These are phyloP conservation scores for cucumber (Cucumis sativus) DNA, from an alignment of 306 rosid species.

Conservation along the genomic window DNA sequence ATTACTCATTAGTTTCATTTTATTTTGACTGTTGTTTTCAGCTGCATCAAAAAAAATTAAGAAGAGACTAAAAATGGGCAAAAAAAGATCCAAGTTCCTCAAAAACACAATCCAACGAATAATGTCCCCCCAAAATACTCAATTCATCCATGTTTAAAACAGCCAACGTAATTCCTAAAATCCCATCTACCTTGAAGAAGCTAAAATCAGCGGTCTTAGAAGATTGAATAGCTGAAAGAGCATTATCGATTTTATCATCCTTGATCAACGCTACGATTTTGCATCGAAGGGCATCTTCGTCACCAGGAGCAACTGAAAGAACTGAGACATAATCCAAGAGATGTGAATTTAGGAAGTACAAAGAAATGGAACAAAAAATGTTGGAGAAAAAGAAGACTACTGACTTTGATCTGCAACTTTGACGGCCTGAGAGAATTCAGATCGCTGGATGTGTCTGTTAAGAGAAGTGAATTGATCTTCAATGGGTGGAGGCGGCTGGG, in stretches of 20 bases:
- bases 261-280: slow-evolving; percentile 70
- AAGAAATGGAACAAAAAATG: background rate
- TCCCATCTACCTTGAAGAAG: slow-evolving; percentile 41
- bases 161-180: background rate
- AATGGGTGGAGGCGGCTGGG: slow-evolving; percentile 50
- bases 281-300: slow-evolving; percentile 81
- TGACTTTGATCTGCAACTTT: slow-evolving; percentile 84
- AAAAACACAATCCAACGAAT: background rate
- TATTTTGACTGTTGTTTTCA: background rate
- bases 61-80: background rate
- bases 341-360: background rate
- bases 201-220: slow-evolving; percentile 36
- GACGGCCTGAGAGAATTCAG: slow-evolving; percentile 52
- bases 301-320: slow-evolving; percentile 53
- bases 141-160: background rate
- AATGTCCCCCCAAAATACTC: background rate
- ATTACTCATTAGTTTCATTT: background rate
- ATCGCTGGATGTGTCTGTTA: slow-evolving; percentile 51
- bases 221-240: slow-evolving; percentile 51
- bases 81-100: background rate
- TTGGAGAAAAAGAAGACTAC: background rate
- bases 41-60: background rate
- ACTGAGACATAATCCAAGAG: slow-evolving; percentile 23
- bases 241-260: slow-evolving; percentile 47
- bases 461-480: slow-evolving; percentile 83